Evolutionary conservation across 371 early-diverging fungal species (phyloP), one percentile per base, ranked within the genome.

Genomic region (Rhizopus delemar): DNA sequence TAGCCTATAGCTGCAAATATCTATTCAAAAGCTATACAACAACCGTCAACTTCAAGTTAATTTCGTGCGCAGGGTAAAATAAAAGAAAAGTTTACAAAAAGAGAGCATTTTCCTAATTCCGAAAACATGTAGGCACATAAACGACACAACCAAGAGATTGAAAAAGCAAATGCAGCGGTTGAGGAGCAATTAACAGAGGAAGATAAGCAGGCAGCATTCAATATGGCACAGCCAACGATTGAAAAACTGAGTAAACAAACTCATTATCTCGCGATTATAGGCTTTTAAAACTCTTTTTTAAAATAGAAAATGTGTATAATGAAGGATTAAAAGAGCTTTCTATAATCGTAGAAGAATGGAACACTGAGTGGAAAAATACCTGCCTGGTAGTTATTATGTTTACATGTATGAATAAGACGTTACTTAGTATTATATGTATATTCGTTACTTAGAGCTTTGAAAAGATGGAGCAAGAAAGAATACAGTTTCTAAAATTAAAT

Each of bases 81-180:
- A 2, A 41, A 15, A 31, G 2, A 52, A 33, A 48, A 16, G 28
- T 22, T 22, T 22, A 22, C 28, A 56, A 16, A n/a, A 36, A 12
- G 31, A 22, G 4, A 22, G 22, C 39, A 38, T 6, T 45, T 45
- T 45, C 2, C n/a, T n/a, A 2, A 11, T 45, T 45, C 8, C 16
- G 2, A 48, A 3, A 29, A 31, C 53, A 8, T 35, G 4, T 35
- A 65, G 65, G 63, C 68, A 6, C 63, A 62, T 53, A 62, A 63
- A 15, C 56, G 63, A 29, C 68, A 67, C 41, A 62, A 63, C 33
- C 33, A 59, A n/a, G 68, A 67, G 12, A 63, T 67, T 28, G 68
- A 62, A 62, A 67, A 62, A 15, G 68, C 63, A 3, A 67, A 67
- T 49, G 16, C 52, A 13, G 39, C 63, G 8, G 68, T 67, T 5